Evolutionary conservation across 192 early-diverging fungal genomes (phyloP).

Genomic region (Linnemannia zychae): DNA sequence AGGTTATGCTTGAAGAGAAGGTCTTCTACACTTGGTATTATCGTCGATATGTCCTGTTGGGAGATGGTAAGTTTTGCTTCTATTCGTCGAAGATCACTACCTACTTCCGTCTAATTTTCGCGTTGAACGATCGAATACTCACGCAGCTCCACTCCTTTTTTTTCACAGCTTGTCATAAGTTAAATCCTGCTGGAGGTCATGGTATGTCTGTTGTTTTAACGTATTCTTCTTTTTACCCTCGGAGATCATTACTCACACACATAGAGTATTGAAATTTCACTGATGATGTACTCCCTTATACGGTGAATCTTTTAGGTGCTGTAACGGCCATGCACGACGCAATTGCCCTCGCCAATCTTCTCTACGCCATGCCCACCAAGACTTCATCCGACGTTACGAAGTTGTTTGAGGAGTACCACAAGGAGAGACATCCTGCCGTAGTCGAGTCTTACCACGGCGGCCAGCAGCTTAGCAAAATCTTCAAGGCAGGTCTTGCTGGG

Average conservation of each 20-base stretch:
- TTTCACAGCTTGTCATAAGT: neutral
- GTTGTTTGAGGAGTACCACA: neutral
- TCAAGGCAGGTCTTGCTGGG: no score
- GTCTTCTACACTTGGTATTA: conserved; percentile 1
- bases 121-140: no score
- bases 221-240: no score
- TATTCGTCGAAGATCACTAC: no score
- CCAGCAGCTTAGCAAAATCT: no score
- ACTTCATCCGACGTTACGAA: neutral
- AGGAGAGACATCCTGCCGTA: neutral
- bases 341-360: neutral
- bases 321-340: neutral
- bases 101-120: no score
- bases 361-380: neutral
- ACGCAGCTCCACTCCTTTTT: neutral
- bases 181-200: neutral
- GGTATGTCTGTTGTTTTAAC: no score
- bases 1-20: conserved; percentile 11
- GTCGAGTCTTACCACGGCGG: no score
- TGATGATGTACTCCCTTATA: no score
- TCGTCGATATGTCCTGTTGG: neutral
- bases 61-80: conserved; percentile 11
- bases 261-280: no score
- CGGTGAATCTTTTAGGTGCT: neutral
- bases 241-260: no score